phyloP scores from a whole-genome alignment of 2,329 filamentous ascomycete genomes.

The Penicillium sp. region DNA sequence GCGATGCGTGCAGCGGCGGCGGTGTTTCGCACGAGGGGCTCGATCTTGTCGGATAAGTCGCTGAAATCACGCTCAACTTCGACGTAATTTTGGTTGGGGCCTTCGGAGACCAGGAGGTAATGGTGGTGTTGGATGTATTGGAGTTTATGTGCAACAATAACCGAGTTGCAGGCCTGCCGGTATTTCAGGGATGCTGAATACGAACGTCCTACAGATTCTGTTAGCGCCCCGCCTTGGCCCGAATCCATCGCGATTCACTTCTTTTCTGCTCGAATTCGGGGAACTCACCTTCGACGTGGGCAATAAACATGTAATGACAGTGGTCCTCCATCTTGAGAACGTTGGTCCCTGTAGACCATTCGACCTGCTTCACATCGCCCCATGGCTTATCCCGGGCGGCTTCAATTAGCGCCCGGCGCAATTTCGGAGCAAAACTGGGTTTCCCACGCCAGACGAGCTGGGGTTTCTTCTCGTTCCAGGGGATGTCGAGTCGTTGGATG shows the following conservation, averaged over 20 bases:
- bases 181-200: slow-evolving; percentile 58
- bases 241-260: not conserved
- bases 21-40: slow-evolving; percentile 43
- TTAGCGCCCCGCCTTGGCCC: not conserved
- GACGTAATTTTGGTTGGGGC: slow-evolving; percentile 54
- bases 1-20: slow-evolving; percentile 50
- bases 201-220: slow-evolving; percentile 35
- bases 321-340: slow-evolving; percentile 56
- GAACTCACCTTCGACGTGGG: slow-evolving; percentile 55
- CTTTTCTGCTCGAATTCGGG: not conserved
- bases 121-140: slow-evolving; percentile 55
- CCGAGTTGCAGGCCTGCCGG: slow-evolving; percentile 53
- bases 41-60: slow-evolving; percentile 52
- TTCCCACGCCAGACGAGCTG: slow-evolving; percentile 57
- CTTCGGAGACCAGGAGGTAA: slow-evolving; percentile 47
- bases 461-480: slow-evolving; percentile 43
- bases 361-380: slow-evolving; percentile 51
- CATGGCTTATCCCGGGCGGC: slow-evolving; percentile 47
- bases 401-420: slow-evolving; percentile 47
- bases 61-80: slow-evolving; percentile 58
- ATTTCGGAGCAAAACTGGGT: slow-evolving; percentile 45
- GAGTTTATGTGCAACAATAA: slow-evolving; percentile 54
- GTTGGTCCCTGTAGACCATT: slow-evolving; percentile 46
- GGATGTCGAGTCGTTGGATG: slow-evolving; percentile 31
- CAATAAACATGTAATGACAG: slow-evolving; percentile 58